These are phyloP conservation scores for Haematococcus lacustris DNA, from an alignment of 139 green algal genomes.

Conservation along the genomic window DNA sequence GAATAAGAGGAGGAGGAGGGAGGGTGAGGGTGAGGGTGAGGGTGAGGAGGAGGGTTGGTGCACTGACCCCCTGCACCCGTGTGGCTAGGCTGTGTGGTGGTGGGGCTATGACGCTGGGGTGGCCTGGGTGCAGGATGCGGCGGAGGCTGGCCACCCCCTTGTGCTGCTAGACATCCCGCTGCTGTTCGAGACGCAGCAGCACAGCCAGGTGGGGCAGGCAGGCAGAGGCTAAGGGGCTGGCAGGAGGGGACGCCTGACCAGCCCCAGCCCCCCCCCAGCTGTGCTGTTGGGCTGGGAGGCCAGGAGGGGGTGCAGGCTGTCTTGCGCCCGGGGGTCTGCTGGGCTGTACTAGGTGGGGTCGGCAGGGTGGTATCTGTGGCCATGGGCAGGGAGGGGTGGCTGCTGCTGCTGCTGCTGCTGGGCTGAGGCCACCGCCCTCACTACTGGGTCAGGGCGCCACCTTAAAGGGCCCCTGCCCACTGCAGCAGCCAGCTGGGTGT, in stretches of 20 bases:
- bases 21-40: neutral
- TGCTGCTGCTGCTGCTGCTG: no score
- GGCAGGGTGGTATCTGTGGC: neutral
- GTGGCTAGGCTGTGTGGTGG: neutral
- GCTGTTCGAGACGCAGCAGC: conserved; percentile 66
- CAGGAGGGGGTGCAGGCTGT: neutral
- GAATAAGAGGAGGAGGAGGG: neutral
- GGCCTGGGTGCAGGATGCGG: conserved; percentile 11
- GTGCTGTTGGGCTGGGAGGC: neutral
- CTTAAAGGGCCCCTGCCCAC: no score
- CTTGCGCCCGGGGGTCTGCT: neutral
- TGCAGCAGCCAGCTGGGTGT: no score
- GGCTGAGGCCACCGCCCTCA: no score
- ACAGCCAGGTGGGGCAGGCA: conserved; percentile 38
- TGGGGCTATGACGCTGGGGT: neutral
- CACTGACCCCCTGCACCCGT: neutral
- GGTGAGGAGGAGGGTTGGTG: neutral
- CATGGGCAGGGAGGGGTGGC: no score
- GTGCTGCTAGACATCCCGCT: conserved; percentile 82
- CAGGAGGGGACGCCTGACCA: no score
- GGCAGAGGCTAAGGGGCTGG: neutral
- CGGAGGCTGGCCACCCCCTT: conserved; percentile 16
- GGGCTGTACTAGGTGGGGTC: neutral
- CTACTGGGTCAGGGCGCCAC: no score
- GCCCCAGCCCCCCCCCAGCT: no score